Percentiles rank a stretch among this genome's conserved stretches.
These are phyloP conservation scores for Myxozyma monticola DNA, from an alignment of 805 yeast species.

Conservation along the genomic window DNA sequence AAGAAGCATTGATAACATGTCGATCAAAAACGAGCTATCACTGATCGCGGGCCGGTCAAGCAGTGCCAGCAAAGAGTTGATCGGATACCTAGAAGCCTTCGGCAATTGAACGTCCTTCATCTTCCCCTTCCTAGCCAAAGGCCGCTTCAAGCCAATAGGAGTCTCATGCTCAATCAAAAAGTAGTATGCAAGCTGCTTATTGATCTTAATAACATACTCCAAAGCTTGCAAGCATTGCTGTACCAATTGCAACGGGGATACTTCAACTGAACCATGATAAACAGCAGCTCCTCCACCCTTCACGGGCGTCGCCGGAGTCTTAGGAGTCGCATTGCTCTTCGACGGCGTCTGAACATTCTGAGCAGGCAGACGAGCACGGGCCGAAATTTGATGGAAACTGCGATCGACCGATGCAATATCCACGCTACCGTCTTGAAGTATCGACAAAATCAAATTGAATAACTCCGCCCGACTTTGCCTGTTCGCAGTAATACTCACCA, in stretches of 20 bases:
- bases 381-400: conserved; percentile 57
- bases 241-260: conserved; percentile 70
- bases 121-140: conserved; percentile 39
- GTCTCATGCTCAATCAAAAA: conserved; percentile 76
- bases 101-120: conserved; percentile 38
- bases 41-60: conserved; percentile 64
- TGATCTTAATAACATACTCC: conserved; percentile 66
- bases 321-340: conserved; percentile 24
- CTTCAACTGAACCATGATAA: conserved; percentile 40
- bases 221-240: conserved; percentile 75
- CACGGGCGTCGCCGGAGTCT: conserved; percentile 18
- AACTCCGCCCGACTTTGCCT: conserved; percentile 78
- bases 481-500: conserved; percentile 67
- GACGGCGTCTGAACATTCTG: conserved; percentile 29
- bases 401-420: conserved; percentile 62
- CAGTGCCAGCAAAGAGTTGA: conserved; percentile 64
- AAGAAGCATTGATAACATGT: conserved; percentile 68
- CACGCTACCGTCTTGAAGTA: conserved; percentile 72
- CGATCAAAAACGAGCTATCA: conserved; percentile 75
- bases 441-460: conserved; percentile 62
- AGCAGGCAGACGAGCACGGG: conserved; percentile 45
- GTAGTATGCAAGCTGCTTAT: conserved; percentile 66
- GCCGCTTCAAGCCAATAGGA: conserved; percentile 41
- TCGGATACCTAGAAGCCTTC: conserved; percentile 54
- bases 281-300: conserved; percentile 6